Evolutionary conservation across 768 basidiomycete genomes (phyloP).

Genomic region (Mycena chlorophos): DNA sequence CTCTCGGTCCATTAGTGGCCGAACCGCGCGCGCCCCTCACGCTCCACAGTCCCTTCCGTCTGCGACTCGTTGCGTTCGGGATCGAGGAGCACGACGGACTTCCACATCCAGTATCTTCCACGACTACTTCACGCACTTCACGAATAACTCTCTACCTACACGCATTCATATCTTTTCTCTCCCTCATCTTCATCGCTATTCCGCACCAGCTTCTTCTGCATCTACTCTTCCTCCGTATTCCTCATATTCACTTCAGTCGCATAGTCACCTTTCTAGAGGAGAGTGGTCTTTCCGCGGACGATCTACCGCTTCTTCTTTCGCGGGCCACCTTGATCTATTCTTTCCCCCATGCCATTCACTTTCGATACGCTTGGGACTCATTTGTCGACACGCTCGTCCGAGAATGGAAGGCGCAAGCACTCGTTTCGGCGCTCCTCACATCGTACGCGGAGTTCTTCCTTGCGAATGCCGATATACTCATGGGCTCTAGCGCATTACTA

Average conservation of each 20-base stretch:
- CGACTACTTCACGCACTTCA: not conserved
- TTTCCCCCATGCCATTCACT: slow-evolving; percentile 47
- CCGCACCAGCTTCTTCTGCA: not conserved
- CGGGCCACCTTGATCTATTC: slow-evolving; percentile 27
- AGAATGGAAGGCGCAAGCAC: slow-evolving; percentile 58
- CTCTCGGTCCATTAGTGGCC: not conserved
- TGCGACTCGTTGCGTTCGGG: not conserved
- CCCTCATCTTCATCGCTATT: not conserved
- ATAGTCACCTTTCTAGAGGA: not conserved
- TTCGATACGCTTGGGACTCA: slow-evolving; percentile 53
- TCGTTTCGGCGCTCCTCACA: slow-evolving; percentile 46
- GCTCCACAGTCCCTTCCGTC: not conserved
- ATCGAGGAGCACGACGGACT: not conserved
- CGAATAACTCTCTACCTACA: not conserved
- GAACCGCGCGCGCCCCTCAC: not conserved
- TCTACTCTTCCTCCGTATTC: not conserved
- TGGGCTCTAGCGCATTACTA: not conserved
- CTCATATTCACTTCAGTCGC: not conserved
- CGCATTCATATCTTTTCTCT: not conserved
- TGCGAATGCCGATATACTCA: not conserved
- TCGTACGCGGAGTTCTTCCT: not conserved
- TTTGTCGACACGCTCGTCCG: slow-evolving; percentile 53
- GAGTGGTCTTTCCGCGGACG: not conserved
- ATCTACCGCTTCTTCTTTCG: not conserved
- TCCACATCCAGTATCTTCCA: not conserved